Conservation (phyloP, 305 asterid species). For the Coffea humblotiana region DNA sequence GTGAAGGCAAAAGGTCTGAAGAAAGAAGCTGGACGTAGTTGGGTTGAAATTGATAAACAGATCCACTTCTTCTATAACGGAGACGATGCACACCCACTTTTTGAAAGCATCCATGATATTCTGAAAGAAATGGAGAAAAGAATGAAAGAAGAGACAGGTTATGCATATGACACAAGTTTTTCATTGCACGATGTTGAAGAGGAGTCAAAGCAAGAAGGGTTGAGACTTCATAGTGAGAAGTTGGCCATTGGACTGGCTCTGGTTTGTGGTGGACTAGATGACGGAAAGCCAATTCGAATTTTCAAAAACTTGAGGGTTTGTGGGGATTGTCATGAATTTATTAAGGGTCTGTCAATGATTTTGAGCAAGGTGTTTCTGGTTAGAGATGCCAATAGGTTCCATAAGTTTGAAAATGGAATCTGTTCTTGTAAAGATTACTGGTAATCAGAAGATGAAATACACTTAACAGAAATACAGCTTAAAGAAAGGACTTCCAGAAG, state of each 20-base stretch:
- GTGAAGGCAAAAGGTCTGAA: conserved; percentile 52
- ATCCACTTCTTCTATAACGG: conserved; percentile 47
- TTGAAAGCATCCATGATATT: conserved; percentile 34
- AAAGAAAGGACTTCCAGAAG: neutral
- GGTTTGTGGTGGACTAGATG: conserved; percentile 29
- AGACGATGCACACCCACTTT: conserved; percentile 42
- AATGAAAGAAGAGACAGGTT: conserved; percentile 43
- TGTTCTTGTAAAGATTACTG: conserved; percentile 53
- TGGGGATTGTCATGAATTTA: conserved; percentile 55
- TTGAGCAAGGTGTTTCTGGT: conserved; percentile 37
- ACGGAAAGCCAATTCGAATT: conserved; percentile 33
- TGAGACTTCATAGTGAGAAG: conserved; percentile 54
- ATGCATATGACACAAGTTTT: conserved; percentile 36
- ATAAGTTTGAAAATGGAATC: conserved; percentile 45
- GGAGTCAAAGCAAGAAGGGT: conserved; percentile 44
- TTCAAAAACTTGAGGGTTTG: conserved; percentile 55
- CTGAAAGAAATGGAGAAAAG: conserved; percentile 39
- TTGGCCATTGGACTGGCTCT: conserved; percentile 52
- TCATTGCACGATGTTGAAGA: conserved; percentile 54
- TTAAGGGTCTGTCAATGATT: conserved; percentile 49
- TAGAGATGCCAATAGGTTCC: conserved; percentile 56
- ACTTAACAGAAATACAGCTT: neutral
- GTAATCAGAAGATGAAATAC: conserved; percentile 24
- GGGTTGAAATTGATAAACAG: conserved; percentile 53
- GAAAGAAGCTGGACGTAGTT: conserved; percentile 60